Base-by-base conservation (phyloP, 2,329 filamentous ascomycete genomes). In the Pseudogymnoascus sp. region DNA sequence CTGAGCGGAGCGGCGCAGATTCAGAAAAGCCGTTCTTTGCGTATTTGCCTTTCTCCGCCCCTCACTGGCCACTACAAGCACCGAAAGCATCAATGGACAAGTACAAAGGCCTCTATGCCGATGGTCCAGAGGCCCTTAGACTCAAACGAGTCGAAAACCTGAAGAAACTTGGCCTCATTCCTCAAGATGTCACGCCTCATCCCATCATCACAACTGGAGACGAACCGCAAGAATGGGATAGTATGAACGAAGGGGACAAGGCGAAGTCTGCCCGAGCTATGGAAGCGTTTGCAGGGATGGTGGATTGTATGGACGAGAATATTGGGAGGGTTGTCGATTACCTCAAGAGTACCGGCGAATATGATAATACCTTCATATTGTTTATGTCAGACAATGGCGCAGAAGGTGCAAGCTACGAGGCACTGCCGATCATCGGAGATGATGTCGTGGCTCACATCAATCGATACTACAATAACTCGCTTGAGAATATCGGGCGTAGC, bases 351-450 rank as follows among this genome's bases (percentile, higher is more conserved):
- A 81, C 78, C 1, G 81, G 78, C 62, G 83, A 87, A 68, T 75
- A 83, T 0, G 84, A 87, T 65, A 85, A 87, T 69, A 87, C 84
- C 1, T 82, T 87, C 64, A 76, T 87, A 59, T 78, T 80, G 68
- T 87, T 87, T 76, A 80, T 86, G 74, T 82, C 78, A 0, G 83
- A 87, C 71, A 87, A 87, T 64, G 83, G 83, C 2, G 83, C 83
- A 9, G 83, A 86, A 66, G 83, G 83, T 9, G 81, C 80, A 13
- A 78, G 78, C 1, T 82, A 83, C 65, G 82, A 86, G 67, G 81
- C 83, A 4, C 79, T 81, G 60, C 83, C 83, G 0, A 80, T 85
- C 61, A 78, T 85, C 4, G 75, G 80, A 60, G 79, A 79, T 55
- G 76, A 76, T 25, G 80, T 83, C 65, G 78, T 83, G 67, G 75